Evolutionary conservation across 768 basidiomycete species (phyloP), one percentile per base, ranked within the genome.

Genomic region (Gymnopilus dilepis): DNA sequence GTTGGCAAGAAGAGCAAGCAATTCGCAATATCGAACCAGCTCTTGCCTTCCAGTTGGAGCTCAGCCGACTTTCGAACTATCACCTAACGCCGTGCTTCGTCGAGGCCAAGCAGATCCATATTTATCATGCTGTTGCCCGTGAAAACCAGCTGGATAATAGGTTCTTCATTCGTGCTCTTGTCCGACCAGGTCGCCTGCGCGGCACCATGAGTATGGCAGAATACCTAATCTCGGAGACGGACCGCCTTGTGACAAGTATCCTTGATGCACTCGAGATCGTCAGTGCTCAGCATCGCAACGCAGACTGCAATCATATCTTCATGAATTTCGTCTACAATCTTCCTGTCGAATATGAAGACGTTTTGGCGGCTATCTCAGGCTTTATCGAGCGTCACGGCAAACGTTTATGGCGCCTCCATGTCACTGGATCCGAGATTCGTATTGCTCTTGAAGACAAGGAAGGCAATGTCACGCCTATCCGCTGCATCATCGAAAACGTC

Each of bases 311-410:
- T 76, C 96, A 98, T 74, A 97, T 99, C 74, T 96, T 95, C 81
- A 89, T 99, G 88, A 98, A 99, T 81, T 99, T 99, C 74, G 89
- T 99, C 69, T 99, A 99, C 84, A 94, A 92, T 73, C 89, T 99
- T 45, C 86, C 90, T 28, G 95, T 99, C 63, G 90, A 90, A 33
- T 99, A 98, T 69, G 96, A 98, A 63, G 97, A 99, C 69, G 96
- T 99, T 7, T 87, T 98, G 57, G 92, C 94, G 48, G 97, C 97
- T 13, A 93, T 99, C 60, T 90, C 96, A n/a, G 97, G 97, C 42
- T 99, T 99, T 82, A 95, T 99, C 68, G 97, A 99, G 68, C 91
- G 97, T 38, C 97, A 99, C 71, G 97, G 97, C 62, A 99, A 99
- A 79, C 86, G 97, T 26, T 84, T 99, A 55, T 99, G 97, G 97